Evolutionary conservation across 257 asterid species (phyloP).

Genomic region (Salvia splendens): DNA sequence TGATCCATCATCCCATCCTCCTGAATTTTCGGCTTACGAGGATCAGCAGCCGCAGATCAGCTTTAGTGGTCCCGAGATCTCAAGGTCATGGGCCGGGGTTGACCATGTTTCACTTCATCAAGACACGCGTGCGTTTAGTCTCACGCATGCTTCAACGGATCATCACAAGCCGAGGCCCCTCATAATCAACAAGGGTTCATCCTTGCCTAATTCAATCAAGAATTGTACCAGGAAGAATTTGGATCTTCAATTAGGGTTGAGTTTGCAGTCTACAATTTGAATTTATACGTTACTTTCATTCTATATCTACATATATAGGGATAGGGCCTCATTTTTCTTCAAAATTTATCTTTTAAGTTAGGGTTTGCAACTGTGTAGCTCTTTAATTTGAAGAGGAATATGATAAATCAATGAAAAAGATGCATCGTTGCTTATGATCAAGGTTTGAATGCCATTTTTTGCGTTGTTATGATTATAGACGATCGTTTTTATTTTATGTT

Average conservation of each 20-base stretch:
- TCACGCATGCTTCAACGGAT: constrained; percentile 43
- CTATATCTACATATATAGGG: not conserved
- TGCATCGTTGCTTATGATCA: not conserved
- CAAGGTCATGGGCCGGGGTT: constrained; percentile 35
- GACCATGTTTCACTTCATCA: constrained; percentile 33
- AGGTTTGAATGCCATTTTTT: not conserved
- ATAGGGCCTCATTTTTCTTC: constrained; percentile 21
- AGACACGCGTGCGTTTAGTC: constrained; percentile 42
- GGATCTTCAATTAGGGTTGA: constrained; percentile 80
- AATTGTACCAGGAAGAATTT: constrained; percentile 44
- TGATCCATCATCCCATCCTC: constrained; percentile 46
- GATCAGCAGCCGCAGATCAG: constrained; percentile 72
- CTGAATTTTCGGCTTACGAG: constrained; percentile 41
- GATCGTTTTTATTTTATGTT: too few species aligned
- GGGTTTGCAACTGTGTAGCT: constrained; percentile 22
- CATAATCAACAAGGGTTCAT: constrained; percentile 16
- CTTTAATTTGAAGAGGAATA: not conserved
- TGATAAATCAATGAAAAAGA: not conserved
- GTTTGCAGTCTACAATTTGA: constrained; percentile 51
- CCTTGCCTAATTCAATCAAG: constrained; percentile 42
- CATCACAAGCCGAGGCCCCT: constrained; percentile 33
- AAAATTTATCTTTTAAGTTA: constrained; percentile 5
- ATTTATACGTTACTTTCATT: not conserved
- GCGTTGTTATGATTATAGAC: too few species aligned
- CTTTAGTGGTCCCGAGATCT: constrained; percentile 37